Conservation (phyloP, 2,329 filamentous ascomycete species). For the Blumeria graminis region DNA sequence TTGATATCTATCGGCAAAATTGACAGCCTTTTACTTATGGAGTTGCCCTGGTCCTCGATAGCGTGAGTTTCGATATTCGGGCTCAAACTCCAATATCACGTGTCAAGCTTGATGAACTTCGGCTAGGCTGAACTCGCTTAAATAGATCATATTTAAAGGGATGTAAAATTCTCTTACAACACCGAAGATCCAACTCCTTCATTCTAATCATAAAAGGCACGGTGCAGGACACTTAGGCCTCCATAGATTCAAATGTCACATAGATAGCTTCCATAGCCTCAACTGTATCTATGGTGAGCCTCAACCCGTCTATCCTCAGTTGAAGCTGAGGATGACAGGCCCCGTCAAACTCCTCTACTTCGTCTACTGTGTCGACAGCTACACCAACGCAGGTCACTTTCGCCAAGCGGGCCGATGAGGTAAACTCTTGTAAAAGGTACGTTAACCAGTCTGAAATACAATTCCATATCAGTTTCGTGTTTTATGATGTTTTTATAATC, state of each 20-base stretch:
- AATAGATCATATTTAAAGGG: background rate
- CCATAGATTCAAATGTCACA: background rate
- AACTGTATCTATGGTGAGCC: background rate
- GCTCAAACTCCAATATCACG: too few relatives aligned
- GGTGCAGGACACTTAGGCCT: background rate
- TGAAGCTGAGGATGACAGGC: background rate
- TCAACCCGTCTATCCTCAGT: background rate
- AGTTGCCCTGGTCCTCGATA: too few relatives aligned
- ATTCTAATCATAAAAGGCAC: background rate
- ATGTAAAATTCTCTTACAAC: too few relatives aligned
- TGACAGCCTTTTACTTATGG: too few relatives aligned
- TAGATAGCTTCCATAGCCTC: background rate
- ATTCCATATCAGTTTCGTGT: background rate
- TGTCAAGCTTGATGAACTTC: too few relatives aligned
- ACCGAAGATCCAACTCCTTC: too few relatives aligned
- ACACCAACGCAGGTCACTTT: constrained; percentile 37
- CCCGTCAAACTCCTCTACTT: background rate
- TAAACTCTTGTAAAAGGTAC: constrained; percentile 79
- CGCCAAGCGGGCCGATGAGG: constrained; percentile 57
- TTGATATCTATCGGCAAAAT: too few relatives aligned
- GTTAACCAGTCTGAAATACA: constrained; percentile 15
- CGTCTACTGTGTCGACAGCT: constrained; percentile 29
- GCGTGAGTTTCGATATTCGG: too few relatives aligned
- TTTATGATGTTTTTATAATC: constrained; percentile 50
- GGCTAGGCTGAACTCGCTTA: constrained; percentile 1